Evolutionary conservation across 225 moss, liverwort and hornwort genomes (phyloP).

Genomic region (Thuidium tamariscinum): DNA sequence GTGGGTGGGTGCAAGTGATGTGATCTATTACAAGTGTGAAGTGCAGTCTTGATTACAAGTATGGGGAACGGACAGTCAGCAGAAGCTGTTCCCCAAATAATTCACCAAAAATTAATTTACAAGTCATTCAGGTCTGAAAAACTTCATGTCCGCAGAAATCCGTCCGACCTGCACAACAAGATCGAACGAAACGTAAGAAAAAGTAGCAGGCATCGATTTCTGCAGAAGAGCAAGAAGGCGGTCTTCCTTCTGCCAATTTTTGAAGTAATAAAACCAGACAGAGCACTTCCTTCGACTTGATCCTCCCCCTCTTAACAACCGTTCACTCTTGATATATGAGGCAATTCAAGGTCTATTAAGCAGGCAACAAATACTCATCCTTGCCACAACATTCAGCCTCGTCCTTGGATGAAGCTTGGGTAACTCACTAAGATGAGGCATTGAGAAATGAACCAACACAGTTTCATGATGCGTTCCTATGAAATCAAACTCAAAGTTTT

Average conservation of each 20-base stretch:
- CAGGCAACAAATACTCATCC: not conserved
- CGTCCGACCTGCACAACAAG: not conserved
- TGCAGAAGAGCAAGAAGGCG: not conserved
- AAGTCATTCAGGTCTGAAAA: not conserved
- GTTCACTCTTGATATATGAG: not conserved
- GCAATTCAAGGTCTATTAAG: not conserved
- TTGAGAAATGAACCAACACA: not conserved
- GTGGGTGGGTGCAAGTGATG: not conserved
- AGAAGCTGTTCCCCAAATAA: not conserved
- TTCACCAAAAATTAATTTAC: slow-evolving; percentile 4
- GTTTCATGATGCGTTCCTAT: not conserved
- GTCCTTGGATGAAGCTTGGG: not conserved
- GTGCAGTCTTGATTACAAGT: not conserved
- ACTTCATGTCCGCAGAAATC: not conserved
- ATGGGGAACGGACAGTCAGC: not conserved
- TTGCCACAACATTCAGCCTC: not conserved
- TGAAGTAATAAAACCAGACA: not conserved
- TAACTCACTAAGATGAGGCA: too few relatives aligned
- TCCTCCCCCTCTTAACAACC: not conserved
- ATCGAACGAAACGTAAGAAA: not conserved
- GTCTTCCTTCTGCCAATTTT: not conserved
- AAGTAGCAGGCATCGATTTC: not conserved
- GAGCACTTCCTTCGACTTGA: not conserved
- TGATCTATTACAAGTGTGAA: not conserved
- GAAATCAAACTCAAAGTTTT: not conserved